Evolutionary conservation across 208 protist species (phyloP).

Genomic region (Novymonas esmeraldas): DNA sequence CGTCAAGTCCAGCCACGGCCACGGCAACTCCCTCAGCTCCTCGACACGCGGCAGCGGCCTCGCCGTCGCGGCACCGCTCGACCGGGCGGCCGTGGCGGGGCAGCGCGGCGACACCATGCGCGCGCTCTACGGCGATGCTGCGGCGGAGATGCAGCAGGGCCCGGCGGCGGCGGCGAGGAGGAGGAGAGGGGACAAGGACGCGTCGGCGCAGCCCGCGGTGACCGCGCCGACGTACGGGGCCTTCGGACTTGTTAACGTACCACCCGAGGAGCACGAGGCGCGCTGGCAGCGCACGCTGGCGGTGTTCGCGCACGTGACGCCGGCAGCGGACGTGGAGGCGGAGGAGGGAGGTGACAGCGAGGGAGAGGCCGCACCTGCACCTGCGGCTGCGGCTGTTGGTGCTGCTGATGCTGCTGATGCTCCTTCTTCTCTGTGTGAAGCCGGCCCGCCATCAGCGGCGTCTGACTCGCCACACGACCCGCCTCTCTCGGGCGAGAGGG

Average conservation of each 20-base stretch:
- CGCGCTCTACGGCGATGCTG: conserved; percentile 40
- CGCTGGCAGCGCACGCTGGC: conserved; percentile 40
- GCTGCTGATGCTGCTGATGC: too few relatives aligned
- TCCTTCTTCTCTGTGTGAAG: too few relatives aligned
- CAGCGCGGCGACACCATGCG: conserved; percentile 51
- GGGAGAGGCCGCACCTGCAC: too few relatives aligned
- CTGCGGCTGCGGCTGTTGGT: too few relatives aligned
- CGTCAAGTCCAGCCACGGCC: background rate
- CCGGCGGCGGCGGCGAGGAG: background rate
- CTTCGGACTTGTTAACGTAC: conserved; percentile 87
- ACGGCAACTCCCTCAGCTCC: background rate
- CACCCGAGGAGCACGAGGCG: conserved; percentile 56
- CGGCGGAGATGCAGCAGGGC: conserved; percentile 10
- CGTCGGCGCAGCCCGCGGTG: background rate
- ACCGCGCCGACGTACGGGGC: conserved; percentile 46
- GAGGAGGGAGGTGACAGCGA: background rate
- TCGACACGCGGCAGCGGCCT: background rate
- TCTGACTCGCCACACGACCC: too few relatives aligned
- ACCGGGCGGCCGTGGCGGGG: conserved; percentile 40
- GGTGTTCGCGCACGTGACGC: conserved; percentile 41
- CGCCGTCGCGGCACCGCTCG: background rate
- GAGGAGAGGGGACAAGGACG: background rate
- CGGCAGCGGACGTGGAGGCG: background rate
- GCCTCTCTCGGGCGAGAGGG: too few relatives aligned
- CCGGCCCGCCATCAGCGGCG: too few relatives aligned